phyloP scores from a whole-genome alignment of 352 stramenopile genomes.

The Globisporangium polare region DNA sequence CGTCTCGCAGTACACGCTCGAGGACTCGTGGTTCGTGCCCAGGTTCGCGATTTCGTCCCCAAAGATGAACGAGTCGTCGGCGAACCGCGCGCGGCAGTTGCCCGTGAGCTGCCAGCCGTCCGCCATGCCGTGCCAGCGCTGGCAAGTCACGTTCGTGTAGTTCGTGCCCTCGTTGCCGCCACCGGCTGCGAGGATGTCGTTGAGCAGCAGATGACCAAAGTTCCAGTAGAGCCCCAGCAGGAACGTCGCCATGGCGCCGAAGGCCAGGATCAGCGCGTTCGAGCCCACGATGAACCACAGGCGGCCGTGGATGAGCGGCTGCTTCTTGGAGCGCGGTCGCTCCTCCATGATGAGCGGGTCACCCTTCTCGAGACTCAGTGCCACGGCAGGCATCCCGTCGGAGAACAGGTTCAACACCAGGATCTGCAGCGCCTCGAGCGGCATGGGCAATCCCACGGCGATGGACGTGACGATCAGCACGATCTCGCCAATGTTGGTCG shows the following conservation, averaged over 20 bases:
- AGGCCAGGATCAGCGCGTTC: conserved; percentile 54
- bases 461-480: conserved; percentile 76
- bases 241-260: conserved; percentile 41
- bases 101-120: conserved; percentile 48
- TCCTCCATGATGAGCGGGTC: conserved; percentile 65
- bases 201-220: conserved; percentile 40
- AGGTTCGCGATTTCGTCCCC: conserved; percentile 35
- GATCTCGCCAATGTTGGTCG: conserved; percentile 96
- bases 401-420: conserved; percentile 99
- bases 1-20: conserved; percentile 44
- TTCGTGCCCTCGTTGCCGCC: conserved; percentile 36
- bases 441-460: conserved; percentile 58
- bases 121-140: conserved; percentile 44
- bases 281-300: conserved; percentile 58
- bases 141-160: conserved; percentile 56
- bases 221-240: conserved; percentile 72
- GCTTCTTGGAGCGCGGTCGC: conserved; percentile 48
- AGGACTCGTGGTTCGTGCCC: conserved; percentile 41
- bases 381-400: conserved; percentile 83
- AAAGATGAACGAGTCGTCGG: conserved; percentile 54
- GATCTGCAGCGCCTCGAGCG: conserved; percentile 96
- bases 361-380: conserved; percentile 69
- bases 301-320: conserved; percentile 51
- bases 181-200: conserved; percentile 51
- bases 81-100: conserved; percentile 43